Conservation (phyloP, 1,139 yeast species). For the Protomyces pachydermus region DNA sequence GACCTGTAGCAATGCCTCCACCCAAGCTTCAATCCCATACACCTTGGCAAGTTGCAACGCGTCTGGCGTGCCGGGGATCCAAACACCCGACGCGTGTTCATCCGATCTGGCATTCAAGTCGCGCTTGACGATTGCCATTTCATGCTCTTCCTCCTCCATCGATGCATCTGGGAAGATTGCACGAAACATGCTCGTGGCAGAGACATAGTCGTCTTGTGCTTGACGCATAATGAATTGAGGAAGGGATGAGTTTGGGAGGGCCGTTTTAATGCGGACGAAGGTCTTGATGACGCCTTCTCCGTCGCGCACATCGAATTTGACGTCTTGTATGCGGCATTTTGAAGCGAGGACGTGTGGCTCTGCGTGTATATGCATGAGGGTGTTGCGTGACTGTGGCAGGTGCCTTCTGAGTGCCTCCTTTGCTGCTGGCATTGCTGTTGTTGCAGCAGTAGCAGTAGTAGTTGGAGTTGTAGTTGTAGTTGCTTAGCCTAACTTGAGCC, state of each 20-base stretch:
- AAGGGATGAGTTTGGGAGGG: slow-evolving; percentile 11
- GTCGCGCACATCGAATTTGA: slow-evolving; percentile 21
- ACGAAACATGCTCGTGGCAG: slow-evolving; percentile 27
- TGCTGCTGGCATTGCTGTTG: slow-evolving; percentile 13
- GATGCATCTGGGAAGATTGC: slow-evolving; percentile 19
- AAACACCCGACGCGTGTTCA: slow-evolving; percentile 24
- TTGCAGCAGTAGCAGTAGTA: neutral
- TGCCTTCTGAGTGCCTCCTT: slow-evolving; percentile 9
- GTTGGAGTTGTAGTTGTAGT: no score
- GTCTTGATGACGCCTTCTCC: slow-evolving; percentile 10
- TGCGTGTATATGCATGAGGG: slow-evolving; percentile 5
- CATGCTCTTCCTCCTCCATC: slow-evolving; percentile 12
- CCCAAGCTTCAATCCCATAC: slow-evolving; percentile 28
- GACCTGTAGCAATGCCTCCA: slow-evolving; percentile 16
- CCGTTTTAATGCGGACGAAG: slow-evolving; percentile 24
- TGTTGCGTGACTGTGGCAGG: slow-evolving; percentile 15
- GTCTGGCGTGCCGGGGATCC: slow-evolving; percentile 27
- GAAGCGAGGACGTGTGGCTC: slow-evolving; percentile 3
- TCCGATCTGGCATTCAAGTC: slow-evolving; percentile 23
- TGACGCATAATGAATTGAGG: slow-evolving; percentile 24
- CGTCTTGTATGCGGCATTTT: slow-evolving; percentile 25
- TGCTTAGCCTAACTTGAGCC: no score
- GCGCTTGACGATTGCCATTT: slow-evolving; percentile 20
- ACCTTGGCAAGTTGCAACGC: slow-evolving; percentile 24
- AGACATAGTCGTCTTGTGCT: slow-evolving; percentile 17